Percentiles rank a stretch among this genome's conserved stretches.
Evolutionary conservation across 805 yeast genomes (phyloP).

Genomic region (Ogataea allantospora): DNA sequence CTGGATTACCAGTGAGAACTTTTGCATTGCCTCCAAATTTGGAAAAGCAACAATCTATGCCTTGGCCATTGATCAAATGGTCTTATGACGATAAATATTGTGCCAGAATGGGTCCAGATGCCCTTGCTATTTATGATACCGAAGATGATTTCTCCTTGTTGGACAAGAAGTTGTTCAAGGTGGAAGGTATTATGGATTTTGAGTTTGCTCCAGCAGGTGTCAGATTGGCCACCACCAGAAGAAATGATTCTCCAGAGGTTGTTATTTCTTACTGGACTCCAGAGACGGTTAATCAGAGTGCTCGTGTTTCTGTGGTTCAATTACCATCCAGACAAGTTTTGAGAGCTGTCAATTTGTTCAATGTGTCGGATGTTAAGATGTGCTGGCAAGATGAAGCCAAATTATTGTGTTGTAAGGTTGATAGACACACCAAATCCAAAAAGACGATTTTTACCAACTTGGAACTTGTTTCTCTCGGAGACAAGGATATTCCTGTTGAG

Average conservation of each 20-base stretch:
- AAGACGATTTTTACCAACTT: constrained; percentile 88
- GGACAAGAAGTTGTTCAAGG: constrained; percentile 81
- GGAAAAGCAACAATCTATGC: constrained; percentile 63
- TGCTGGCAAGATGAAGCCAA: constrained; percentile 92
- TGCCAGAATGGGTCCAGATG: constrained; percentile 93
- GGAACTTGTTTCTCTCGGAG: constrained; percentile 85
- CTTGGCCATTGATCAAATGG: constrained; percentile 98
- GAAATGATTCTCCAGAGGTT: constrained; percentile 54
- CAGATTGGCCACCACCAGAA: constrained; percentile 53
- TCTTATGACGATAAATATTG: constrained; percentile 88
- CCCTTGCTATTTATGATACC: constrained; percentile 85
- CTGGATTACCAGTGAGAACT: constrained; percentile 82
- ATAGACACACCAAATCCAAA: constrained; percentile 93
- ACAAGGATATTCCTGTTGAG: constrained; percentile 91
- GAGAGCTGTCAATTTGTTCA: constrained; percentile 91
- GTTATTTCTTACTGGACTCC: constrained; percentile 96
- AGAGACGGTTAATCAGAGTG: constrained; percentile 83
- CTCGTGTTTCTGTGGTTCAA: constrained; percentile 88
- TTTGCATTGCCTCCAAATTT: constrained; percentile 83
- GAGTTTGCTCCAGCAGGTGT: constrained; percentile 94
- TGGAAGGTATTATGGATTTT: constrained; percentile 84
- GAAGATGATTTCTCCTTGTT: constrained; percentile 67
- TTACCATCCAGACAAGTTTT: constrained; percentile 78
- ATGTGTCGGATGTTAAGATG: constrained; percentile 84
- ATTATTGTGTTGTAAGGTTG: constrained; percentile 88